Base-by-base conservation (phyloP, 148 eudicot species). In the Fagopyrum esculentum region DNA sequence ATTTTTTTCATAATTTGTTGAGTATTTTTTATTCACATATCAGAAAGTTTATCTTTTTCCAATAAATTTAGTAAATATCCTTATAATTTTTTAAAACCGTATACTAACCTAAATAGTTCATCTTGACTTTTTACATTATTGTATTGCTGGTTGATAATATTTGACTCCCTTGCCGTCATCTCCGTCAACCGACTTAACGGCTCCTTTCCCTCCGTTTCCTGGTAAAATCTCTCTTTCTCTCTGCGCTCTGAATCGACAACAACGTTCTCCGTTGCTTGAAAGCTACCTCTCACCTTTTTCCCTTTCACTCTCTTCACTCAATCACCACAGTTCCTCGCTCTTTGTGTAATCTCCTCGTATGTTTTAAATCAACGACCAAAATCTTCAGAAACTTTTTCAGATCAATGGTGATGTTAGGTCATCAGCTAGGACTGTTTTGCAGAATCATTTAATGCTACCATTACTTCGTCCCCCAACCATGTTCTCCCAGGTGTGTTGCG, bases 251-350 rank as follows among this genome's bases (percentile, higher is more conserved):
- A 19, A 59, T 59, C 5, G 64, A 59, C 64, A 19, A 59, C 64
- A 29, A 59, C 64, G 10, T 5, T 29, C 64, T 19, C 35, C 47
- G 72, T 69, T 40, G 17, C 72, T 69, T 40, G 72, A 69, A 69
- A 69, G 72, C 72, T 51, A 8, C 44, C 59, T 43, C 64, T 40
- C 69, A 12, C 60, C 71, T 48, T 81, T 19, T 11, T 4, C 22
- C 9, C 40, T 1, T 12, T 59, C 72, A 69, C 48, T 30, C 47
- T 30, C 22, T 51, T 51, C 55, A 51, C 55, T 54, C 59, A 54
- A 13, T 54, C 59, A 6, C 64, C 64, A 59, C 64, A 59, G 17
- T 15, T 15, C 7, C 60, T 15, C 6, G 1, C 59, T 54, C 5
- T 3, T 6, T 55, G 22, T 15, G 9, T 50, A 55, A 55, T 15